phyloP scores from a whole-genome alignment of 2,329 filamentous ascomycete genomes.

The Aspergillus calidoustus region DNA sequence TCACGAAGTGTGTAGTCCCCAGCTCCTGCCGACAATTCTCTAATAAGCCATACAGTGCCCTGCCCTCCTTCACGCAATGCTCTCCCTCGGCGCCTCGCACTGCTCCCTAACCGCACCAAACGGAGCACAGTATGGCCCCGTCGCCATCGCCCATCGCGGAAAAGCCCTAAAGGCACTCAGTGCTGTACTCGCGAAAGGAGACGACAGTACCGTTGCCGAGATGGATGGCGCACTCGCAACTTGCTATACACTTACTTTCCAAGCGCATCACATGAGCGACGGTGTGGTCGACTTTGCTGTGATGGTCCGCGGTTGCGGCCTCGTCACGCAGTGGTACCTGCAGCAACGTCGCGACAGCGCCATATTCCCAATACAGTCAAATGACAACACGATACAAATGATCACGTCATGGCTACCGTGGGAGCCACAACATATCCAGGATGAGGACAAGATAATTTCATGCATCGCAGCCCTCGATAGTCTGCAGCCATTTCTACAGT shows the following conservation, averaged over 20 bases:
- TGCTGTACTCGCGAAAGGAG: slow-evolving; percentile 49
- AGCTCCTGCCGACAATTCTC: not conserved
- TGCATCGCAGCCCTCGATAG: slow-evolving; percentile 27
- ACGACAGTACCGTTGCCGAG: slow-evolving; percentile 25
- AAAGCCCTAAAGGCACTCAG: slow-evolving; percentile 68
- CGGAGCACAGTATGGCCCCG: slow-evolving; percentile 57
- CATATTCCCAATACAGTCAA: slow-evolving; percentile 21
- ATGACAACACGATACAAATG: slow-evolving; percentile 6
- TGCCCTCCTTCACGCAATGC: slow-evolving; percentile 72
- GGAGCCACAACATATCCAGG: not conserved
- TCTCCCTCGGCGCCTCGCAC: slow-evolving; percentile 70
- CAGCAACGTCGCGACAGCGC: slow-evolving; percentile 18
- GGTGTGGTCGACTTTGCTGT: slow-evolving; percentile 40
- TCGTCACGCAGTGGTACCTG: slow-evolving; percentile 42
- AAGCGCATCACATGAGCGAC: slow-evolving; percentile 39
- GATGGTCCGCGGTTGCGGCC: slow-evolving; percentile 40
- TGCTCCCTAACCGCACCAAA: slow-evolving; percentile 51
- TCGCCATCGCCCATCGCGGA: slow-evolving; percentile 67
- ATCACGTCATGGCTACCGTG: slow-evolving; percentile 13
- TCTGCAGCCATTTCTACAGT: slow-evolving; percentile 33
- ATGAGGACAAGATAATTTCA: slow-evolving; percentile 16
- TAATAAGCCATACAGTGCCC: slow-evolving; percentile 48
- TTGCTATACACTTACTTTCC: slow-evolving; percentile 40
- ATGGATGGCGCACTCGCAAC: slow-evolving; percentile 38
- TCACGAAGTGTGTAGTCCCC: slow-evolving; percentile 4